A percentile compares a stretch with the other conserved stretches of the same genome.
phyloP scores from a whole-genome alignment of 2,329 filamentous ascomycete species.

The Elsinoe necatrix region DNA sequence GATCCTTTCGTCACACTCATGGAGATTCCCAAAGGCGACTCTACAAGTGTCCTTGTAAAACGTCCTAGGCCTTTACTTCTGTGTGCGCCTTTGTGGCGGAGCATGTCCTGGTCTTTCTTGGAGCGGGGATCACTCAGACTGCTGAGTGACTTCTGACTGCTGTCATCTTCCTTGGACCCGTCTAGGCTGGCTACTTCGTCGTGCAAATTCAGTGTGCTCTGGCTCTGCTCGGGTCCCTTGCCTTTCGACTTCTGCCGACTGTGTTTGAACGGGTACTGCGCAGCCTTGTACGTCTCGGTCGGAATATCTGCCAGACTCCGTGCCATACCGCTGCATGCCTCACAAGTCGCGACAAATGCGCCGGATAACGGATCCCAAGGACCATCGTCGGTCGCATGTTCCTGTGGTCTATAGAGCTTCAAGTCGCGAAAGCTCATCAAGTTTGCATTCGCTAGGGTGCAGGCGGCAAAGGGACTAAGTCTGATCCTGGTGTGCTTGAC shows the following conservation, averaged over 20 bases:
- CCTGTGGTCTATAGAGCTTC: slow-evolving; percentile 55
- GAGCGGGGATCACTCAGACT: not conserved
- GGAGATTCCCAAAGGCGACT: slow-evolving; percentile 52
- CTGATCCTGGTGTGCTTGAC: slow-evolving; percentile 58
- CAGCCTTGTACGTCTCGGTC: slow-evolving; percentile 44
- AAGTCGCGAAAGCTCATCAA: slow-evolving; percentile 61
- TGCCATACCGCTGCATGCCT: slow-evolving; percentile 70
- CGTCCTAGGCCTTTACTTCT: slow-evolving; percentile 30
- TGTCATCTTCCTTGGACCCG: not conserved
- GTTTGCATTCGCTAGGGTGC: slow-evolving; percentile 56
- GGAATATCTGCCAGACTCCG: slow-evolving; percentile 73
- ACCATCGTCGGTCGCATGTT: slow-evolving; percentile 71
- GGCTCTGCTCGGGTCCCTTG: not conserved
- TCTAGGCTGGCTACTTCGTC: not conserved
- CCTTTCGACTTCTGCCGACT: not conserved
- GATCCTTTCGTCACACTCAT: slow-evolving; percentile 59
- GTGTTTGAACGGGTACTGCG: slow-evolving; percentile 33
- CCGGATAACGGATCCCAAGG: slow-evolving; percentile 73
- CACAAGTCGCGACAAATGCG: slow-evolving; percentile 67
- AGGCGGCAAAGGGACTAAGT: slow-evolving; percentile 65
- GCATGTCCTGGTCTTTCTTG: slow-evolving; percentile 17
- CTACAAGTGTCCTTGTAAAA: slow-evolving; percentile 29
- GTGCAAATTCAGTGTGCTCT: not conserved
- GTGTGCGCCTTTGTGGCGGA: slow-evolving; percentile 22
- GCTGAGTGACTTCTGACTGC: not conserved